phyloP scores from a whole-genome alignment of 2,329 filamentous ascomycete genomes.

The Hansfordia pulvinata region DNA sequence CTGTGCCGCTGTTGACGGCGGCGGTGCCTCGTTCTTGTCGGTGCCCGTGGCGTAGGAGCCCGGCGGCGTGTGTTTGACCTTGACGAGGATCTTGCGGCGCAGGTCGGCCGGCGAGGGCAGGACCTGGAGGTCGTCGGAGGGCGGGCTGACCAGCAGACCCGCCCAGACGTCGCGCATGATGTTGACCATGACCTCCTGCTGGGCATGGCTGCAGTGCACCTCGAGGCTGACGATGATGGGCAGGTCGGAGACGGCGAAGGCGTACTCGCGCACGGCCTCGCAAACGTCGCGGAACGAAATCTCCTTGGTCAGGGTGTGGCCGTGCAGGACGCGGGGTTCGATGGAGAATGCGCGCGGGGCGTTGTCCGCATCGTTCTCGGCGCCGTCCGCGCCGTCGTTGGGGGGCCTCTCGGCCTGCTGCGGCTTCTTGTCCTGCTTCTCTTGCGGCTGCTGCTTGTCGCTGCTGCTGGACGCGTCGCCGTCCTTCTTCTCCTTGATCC shows the following conservation, averaged over 20 bases:
- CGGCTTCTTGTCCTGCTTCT: conserved; percentile 2
- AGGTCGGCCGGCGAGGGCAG: conserved; percentile 60
- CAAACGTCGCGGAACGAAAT: conserved; percentile 81
- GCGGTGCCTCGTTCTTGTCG: conserved; percentile 3
- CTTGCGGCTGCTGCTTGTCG: conserved; percentile 1
- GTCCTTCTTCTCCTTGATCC: conserved; percentile 20
- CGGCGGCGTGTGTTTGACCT: conserved; percentile 57
- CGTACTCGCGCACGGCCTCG: conserved; percentile 62
- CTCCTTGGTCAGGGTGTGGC: conserved; percentile 81
- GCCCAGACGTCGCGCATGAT: conserved; percentile 82
- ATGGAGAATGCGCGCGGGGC: too few species aligned
- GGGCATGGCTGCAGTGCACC: conserved; percentile 67
- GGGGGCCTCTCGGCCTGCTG: conserved; percentile 3
- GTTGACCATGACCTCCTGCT: conserved; percentile 82
- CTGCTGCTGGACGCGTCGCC: conserved; percentile 9
- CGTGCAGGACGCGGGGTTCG: conserved; percentile 74
- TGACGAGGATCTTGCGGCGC: conserved; percentile 68
- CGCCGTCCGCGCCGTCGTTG: conserved; percentile 10
- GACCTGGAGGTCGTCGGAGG: conserved; percentile 26
- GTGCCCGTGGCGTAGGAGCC: conserved; percentile 13
- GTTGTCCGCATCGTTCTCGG: too few species aligned
- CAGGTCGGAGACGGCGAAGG: conserved; percentile 61
- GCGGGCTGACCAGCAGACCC: conserved; percentile 50
- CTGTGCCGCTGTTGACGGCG: too few species aligned
- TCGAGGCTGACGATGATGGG: conserved; percentile 93